Base-by-base conservation (phyloP, 1,284 basidiomycete genomes). In the Cystobasidiaceae sp. region DNA sequence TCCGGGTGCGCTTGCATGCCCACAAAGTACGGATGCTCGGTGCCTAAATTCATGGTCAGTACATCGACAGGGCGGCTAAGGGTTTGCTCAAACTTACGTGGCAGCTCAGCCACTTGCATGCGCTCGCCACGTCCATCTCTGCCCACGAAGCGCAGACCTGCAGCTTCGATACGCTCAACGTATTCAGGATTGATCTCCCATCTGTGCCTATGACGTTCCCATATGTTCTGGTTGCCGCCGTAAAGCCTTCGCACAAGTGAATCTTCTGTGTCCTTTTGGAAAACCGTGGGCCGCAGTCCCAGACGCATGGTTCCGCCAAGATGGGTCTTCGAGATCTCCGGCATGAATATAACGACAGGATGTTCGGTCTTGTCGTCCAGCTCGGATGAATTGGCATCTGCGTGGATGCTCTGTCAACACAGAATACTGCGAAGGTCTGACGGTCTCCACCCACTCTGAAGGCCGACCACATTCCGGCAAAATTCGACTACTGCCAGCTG, bases 231-330 rank as follows among this genome's bases (percentile, higher is more conserved):
- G 4, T 83, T 81, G 30, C 86, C 86, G n/a, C 88, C 94, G 74
- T 98, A 99, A 71, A 99, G 79, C 75, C 83, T 82, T 30, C 92
- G 83, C 43, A 85, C 81, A 71, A 85, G 86, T 48, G 85, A 86
- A 82, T 85, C 86, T 50, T 77, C 81, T 78, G 76, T 80, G 51
- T 76, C 75, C 13, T 81, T 76, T 68, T 87, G 83, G 76, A 98
- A 97, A 57, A 97, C 83, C 2, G 94, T 97, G 4, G 96, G 93
- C 21, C 94, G 86, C 55, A 98, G 82, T 23, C 94, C 94, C 15
- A 97, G 84, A 21, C 94, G 87, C 94, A 99, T 99, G 23, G 94
- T 99, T 28, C 94, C 94, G 61, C 94, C 94, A 83, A 98, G 90
- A 72, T 98, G 93, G 6, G 93, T 97, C 76, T 89, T 90, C 48